A percentile compares a stretch with the other conserved stretches of the same genome.
Evolutionary conservation across 2,329 filamentous ascomycete genomes (phyloP).

Genomic region (Ampelomyces quisqualis): DNA sequence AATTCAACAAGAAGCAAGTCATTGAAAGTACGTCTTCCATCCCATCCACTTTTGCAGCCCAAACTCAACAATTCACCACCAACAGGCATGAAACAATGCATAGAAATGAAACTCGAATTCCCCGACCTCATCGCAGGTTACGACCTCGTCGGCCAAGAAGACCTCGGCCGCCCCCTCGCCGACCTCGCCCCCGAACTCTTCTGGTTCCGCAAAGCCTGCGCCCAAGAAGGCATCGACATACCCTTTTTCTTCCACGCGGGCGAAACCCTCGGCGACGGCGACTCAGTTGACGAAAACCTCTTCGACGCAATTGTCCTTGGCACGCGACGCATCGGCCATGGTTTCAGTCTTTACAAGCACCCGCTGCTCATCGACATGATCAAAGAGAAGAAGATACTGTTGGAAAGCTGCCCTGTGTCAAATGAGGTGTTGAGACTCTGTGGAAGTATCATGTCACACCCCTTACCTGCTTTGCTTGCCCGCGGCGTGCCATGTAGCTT

Average conservation of each 20-base stretch:
- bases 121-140: conserved; percentile 82
- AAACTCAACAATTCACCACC: conserved; percentile 1
- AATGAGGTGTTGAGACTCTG: conserved; percentile 85
- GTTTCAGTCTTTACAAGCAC: conserved; percentile 86
- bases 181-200: conserved; percentile 83
- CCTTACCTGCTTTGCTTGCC: conserved; percentile 79
- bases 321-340: conserved; percentile 85
- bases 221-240: conserved; percentile 73
- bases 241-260: conserved; percentile 97
- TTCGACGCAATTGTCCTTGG: conserved; percentile 88
- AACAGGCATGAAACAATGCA: conserved; percentile 76
- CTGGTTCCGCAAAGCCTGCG: conserved; percentile 88
- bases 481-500: conserved; percentile 81
- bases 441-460: conserved; percentile 72
- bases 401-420: conserved; percentile 88
- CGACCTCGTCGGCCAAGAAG: conserved; percentile 87
- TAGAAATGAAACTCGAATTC: conserved; percentile 75
- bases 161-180: conserved; percentile 70
- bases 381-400: conserved; percentile 80
- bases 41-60: not conserved
- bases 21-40: conserved; percentile 57
- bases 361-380: conserved; percentile 85
- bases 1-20: conserved; percentile 63
- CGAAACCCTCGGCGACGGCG: conserved; percentile 79
- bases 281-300: conserved; percentile 75